phyloP scores from a whole-genome alignment of 768 basidiomycete species.

The Leccinum uliginosum region DNA sequence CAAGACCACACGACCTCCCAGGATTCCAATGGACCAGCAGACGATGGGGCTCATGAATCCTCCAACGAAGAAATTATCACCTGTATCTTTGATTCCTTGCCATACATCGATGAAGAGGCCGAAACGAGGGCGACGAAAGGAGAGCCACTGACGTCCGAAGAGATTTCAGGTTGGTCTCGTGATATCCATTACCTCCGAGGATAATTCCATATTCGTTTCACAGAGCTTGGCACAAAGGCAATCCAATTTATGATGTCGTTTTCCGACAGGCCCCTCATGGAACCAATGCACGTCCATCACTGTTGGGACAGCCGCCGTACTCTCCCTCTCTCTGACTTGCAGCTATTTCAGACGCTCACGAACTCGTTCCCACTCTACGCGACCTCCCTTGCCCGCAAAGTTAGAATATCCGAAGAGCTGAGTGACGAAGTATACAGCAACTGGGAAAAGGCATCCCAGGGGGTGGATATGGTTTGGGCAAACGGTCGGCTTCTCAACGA shows the following conservation, averaged over 20 bases:
- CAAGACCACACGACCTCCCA: neutral
- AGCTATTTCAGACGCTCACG: slow-evolving; percentile 56
- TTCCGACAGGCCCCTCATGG: slow-evolving; percentile 43
- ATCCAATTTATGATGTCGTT: slow-evolving; percentile 71
- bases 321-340: slow-evolving; percentile 12
- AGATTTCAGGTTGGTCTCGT: slow-evolving; percentile 46
- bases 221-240: slow-evolving; percentile 69
- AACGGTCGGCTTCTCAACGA: slow-evolving; percentile 66
- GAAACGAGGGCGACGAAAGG: slow-evolving; percentile 36
- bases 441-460: slow-evolving; percentile 45
- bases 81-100: slow-evolving; percentile 30
- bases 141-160: slow-evolving; percentile 46
- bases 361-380: slow-evolving; percentile 92
- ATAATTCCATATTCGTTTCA: neutral
- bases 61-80: slow-evolving; percentile 20
- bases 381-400: slow-evolving; percentile 65
- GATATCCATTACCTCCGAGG: neutral
- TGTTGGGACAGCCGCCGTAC: slow-evolving; percentile 17
- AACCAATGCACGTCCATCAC: slow-evolving; percentile 4
- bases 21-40: neutral
- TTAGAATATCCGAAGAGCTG: slow-evolving; percentile 49
- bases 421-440: slow-evolving; percentile 55
- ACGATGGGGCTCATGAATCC: slow-evolving; percentile 5
- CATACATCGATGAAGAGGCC: slow-evolving; percentile 25
- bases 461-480: slow-evolving; percentile 65